A percentile compares a stretch with the other conserved stretches of the same genome.
Conservation (phyloP, 257 asterid species). For the Solanum lignicaule region DNA sequence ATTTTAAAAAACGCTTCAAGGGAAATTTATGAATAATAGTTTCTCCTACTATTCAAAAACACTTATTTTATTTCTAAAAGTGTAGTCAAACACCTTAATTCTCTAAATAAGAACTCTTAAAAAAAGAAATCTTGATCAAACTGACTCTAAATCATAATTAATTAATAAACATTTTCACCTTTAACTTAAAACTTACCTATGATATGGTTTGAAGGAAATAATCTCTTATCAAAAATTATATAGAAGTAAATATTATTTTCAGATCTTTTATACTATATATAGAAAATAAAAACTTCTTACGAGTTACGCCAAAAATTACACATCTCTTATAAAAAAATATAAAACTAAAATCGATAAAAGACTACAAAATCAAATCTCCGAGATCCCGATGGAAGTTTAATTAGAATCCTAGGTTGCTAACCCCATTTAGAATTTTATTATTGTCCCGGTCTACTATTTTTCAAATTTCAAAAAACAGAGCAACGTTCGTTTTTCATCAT, state of each 20-base stretch:
- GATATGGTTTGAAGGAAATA: not conserved
- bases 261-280: not conserved
- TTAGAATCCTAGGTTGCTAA: not conserved
- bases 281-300: too few relatives aligned
- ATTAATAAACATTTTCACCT: not conserved
- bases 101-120: too few relatives aligned
- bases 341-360: too few relatives aligned
- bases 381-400: not conserved
- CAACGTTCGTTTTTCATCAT: conserved; percentile 4
- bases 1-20: not conserved
- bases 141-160: not conserved
- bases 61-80: not conserved
- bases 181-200: not conserved
- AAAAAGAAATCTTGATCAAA: not conserved
- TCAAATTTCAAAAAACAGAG: conserved; percentile 13
- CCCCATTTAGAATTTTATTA: not conserved
- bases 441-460: conserved; percentile 5
- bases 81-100: not conserved
- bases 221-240: not conserved
- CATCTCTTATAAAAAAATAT: too few relatives aligned
- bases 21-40: not conserved
- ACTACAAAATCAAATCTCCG: not conserved
- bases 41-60: not conserved
- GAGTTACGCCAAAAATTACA: fast-evolving
- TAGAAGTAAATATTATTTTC: fast-evolving